Conservation (phyloP, 441 rosid genomes). For the Adansonia madagascariensis region DNA sequence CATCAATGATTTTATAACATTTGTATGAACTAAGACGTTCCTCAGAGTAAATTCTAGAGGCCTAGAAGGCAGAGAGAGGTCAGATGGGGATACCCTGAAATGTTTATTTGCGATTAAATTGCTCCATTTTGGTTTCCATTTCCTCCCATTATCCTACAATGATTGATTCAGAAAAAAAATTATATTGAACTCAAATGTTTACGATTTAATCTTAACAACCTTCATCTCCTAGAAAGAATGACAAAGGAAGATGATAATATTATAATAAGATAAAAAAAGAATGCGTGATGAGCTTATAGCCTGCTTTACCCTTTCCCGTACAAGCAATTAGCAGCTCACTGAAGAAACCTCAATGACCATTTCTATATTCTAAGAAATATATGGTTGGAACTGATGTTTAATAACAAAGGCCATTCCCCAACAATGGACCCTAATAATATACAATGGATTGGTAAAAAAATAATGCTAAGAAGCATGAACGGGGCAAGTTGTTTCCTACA, state of each 20-base stretch:
- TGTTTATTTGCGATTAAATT: background rate
- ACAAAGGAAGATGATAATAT: background rate
- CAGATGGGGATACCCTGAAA: background rate
- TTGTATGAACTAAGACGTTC: background rate
- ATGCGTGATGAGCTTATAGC: background rate
- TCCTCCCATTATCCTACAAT: slow-evolving; percentile 12
- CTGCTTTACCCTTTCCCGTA: background rate
- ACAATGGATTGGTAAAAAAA: background rate
- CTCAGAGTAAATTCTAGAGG: background rate
- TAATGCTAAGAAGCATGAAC: background rate
- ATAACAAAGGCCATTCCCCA: background rate
- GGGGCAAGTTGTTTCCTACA: background rate
- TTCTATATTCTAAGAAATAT: background rate
- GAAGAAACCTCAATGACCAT: background rate
- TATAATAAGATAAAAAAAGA: background rate
- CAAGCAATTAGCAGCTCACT: background rate
- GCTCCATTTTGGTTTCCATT: background rate
- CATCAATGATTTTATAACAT: background rate
- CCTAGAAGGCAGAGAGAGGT: background rate
- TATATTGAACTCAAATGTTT: background rate
- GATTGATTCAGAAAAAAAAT: background rate
- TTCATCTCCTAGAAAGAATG: background rate
- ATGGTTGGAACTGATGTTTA: background rate
- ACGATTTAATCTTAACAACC: background rate
- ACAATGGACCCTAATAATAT: background rate